Evolutionary conservation across 768 basidiomycete genomes (phyloP).

Genomic region (Amanita thiersii): DNA sequence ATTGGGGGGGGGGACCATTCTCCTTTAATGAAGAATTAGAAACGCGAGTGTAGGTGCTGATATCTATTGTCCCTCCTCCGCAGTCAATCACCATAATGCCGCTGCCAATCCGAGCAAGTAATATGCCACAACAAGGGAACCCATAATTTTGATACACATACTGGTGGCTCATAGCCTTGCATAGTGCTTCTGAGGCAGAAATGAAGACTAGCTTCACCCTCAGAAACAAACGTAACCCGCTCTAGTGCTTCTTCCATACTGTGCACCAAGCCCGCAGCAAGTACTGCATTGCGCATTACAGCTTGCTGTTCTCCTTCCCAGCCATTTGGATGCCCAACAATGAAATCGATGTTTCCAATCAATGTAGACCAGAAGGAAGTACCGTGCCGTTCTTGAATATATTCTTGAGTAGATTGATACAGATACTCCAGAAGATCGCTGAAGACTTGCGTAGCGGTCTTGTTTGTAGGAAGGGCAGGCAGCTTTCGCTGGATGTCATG

Average conservation of each 20-base stretch:
- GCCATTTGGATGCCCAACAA: constrained; percentile 57
- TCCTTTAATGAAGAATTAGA: constrained; percentile 23
- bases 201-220: constrained; percentile 57
- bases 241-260: constrained; percentile 27
- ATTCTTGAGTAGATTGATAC: constrained; percentile 30
- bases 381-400: constrained; percentile 38
- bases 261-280: constrained; percentile 41
- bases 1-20: constrained; percentile 16
- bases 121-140: neutral
- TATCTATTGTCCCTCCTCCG: constrained; percentile 36
- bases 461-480: constrained; percentile 35
- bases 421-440: constrained; percentile 46
- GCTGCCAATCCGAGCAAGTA: constrained; percentile 18
- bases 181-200: constrained; percentile 42
- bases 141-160: too few species aligned
- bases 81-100: constrained; percentile 33
- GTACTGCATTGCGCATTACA: constrained; percentile 46
- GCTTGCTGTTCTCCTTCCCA: constrained; percentile 57
- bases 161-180: constrained; percentile 29
- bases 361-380: constrained; percentile 42
- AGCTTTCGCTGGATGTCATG: too few species aligned
- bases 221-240: constrained; percentile 49
- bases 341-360: constrained; percentile 34
- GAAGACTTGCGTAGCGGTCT: constrained; percentile 32
- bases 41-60: constrained; percentile 26